phyloP scores from a whole-genome alignment of 164 flowering plant genomes.

The Cinnamomum micranthum region DNA sequence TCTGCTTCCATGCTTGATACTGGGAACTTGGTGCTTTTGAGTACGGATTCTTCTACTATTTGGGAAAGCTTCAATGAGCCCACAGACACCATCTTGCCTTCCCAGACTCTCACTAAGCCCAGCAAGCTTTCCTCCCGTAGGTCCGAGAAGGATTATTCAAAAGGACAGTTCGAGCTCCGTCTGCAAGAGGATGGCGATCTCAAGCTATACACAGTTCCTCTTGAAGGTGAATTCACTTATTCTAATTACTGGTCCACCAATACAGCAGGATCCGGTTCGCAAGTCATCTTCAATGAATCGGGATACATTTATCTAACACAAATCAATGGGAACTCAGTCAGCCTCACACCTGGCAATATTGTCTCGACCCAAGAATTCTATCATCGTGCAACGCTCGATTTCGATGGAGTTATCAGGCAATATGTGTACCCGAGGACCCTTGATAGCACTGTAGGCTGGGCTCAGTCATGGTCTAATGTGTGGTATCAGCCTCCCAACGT shows the following conservation, averaged over 20 bases:
- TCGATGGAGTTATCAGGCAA: constrained; percentile 41
- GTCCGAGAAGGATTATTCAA: constrained; percentile 19
- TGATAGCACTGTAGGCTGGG: not conserved
- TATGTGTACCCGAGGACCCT: constrained; percentile 25
- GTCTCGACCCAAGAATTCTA: constrained; percentile 15
- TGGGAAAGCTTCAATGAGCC: constrained; percentile 41
- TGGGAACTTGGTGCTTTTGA: constrained; percentile 37
- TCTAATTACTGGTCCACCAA: not conserved
- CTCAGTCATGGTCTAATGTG: not conserved
- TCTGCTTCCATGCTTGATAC: constrained; percentile 38
- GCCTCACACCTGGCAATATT: constrained; percentile 7
- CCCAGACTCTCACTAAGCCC: constrained; percentile 15
- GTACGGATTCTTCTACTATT: not conserved
- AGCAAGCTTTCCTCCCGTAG: constrained; percentile 14
- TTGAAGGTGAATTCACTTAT: not conserved
- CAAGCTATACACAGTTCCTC: constrained; percentile 18
- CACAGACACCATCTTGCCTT: constrained; percentile 38
- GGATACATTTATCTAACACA: constrained; percentile 24
- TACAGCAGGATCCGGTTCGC: constrained; percentile 10
- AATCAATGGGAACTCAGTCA: constrained; percentile 11
- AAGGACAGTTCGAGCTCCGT: constrained; percentile 9
- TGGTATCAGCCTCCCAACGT: constrained; percentile 7
- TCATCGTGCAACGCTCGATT: constrained; percentile 34
- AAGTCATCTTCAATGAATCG: constrained; percentile 25
- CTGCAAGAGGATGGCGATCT: constrained; percentile 28